Percentiles rank a stretch among this genome's conserved stretches.
phyloP scores from a whole-genome alignment of 1,284 basidiomycete species.

The Ceratobasidium sp. region DNA sequence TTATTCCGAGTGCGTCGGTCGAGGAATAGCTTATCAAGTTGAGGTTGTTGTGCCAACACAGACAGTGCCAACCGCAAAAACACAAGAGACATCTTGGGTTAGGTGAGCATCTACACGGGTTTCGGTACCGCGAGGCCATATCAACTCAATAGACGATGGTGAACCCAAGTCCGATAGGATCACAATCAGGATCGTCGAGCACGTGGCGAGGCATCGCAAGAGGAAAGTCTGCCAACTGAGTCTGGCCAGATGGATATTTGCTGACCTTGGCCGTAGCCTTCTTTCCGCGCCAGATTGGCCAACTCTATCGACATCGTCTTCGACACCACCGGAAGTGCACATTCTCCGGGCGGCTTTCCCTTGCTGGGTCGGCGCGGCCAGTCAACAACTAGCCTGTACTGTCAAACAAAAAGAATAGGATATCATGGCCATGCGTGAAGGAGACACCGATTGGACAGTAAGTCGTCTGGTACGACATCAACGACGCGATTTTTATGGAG shows the following conservation, averaged over 20 bases:
- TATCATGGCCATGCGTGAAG: conserved; percentile 6
- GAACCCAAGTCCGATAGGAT: conserved; percentile 35
- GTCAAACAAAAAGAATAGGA: conserved; percentile 21
- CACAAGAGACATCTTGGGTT: neutral
- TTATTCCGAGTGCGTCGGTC: neutral
- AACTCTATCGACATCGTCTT: conserved; percentile 13
- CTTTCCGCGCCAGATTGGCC: conserved; percentile 23
- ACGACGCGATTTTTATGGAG: conserved; percentile 8
- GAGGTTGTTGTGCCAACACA: neutral
- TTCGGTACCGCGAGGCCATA: conserved; percentile 23
- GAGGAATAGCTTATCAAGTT: neutral
- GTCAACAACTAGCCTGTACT: neutral
- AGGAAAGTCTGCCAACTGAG: conserved; percentile 8
- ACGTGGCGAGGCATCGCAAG: conserved; percentile 6
- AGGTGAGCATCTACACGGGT: conserved; percentile 9
- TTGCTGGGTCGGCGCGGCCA: neutral
- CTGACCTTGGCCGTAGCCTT: neutral
- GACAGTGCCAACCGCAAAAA: neutral
- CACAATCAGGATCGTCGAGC: conserved; percentile 19
- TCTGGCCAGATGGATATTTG: conserved; percentile 11
- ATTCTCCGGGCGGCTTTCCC: conserved; percentile 25
- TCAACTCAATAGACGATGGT: conserved; percentile 10
- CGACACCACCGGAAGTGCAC: conserved; percentile 31
- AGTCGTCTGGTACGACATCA: conserved; percentile 36
- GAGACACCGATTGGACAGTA: conserved; percentile 33